phyloP scores from a whole-genome alignment of 73 alveolate species.

The Uronychia binucleata region DNA sequence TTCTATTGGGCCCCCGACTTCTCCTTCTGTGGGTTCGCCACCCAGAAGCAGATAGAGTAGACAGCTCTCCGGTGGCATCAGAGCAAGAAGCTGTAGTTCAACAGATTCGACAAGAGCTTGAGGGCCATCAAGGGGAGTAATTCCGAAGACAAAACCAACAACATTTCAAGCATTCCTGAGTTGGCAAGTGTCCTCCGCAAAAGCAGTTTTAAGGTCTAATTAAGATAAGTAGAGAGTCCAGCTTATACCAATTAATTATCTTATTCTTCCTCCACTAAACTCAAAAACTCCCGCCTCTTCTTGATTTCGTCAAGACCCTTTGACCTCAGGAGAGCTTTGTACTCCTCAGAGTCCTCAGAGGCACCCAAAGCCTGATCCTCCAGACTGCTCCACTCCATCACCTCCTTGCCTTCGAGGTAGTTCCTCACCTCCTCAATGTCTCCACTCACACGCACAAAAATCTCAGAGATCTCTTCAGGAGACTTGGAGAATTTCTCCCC shows the following conservation, averaged over 20 bases:
- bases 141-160: not conserved
- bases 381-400: slow-evolving; percentile 35
- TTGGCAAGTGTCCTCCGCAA: not conserved
- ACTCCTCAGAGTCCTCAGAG: slow-evolving; percentile 22
- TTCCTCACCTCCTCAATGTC: slow-evolving; percentile 37
- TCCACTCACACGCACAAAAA: slow-evolving; percentile 53
- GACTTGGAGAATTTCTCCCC: slow-evolving; percentile 7
- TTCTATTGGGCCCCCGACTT: slow-evolving; percentile 54
- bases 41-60: not conserved
- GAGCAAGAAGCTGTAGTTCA: not conserved
- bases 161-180: not conserved
- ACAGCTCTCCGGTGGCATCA: slow-evolving; percentile 3
- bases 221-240: not conserved
- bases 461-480: slow-evolving; percentile 41
- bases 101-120: not conserved
- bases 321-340: slow-evolving; percentile 8
- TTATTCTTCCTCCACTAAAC: not conserved
- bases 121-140: not conserved
- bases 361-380: slow-evolving; percentile 36
- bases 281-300: slow-evolving; percentile 39
- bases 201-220: not conserved
- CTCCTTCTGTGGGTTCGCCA: slow-evolving; percentile 49
- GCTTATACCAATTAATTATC: not conserved
- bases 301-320: slow-evolving; percentile 47
- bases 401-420: slow-evolving; percentile 42